phyloP scores from a whole-genome alignment of 495 filamentous ascomycete genomes.

The Jackrogersella multiformis region DNA sequence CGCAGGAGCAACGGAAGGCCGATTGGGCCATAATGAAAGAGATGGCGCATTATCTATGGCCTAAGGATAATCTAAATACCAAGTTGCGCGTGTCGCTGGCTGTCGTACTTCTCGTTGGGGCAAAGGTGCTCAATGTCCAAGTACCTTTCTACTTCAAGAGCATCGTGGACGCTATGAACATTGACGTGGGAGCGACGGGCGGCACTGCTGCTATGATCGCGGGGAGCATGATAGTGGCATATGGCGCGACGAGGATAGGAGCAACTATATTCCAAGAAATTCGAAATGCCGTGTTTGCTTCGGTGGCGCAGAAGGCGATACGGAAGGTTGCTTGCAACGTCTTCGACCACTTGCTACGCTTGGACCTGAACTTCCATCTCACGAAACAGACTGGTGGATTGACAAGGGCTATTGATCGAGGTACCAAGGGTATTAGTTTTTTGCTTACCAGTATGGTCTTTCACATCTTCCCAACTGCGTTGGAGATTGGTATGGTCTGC shows the following conservation, averaged over 20 bases:
- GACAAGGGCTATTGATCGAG: conserved; percentile 93
- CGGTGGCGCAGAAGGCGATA: conserved; percentile 96
- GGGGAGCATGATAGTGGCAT: conserved; percentile 90
- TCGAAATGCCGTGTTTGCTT: conserved; percentile 95
- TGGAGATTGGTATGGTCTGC: conserved; percentile 95
- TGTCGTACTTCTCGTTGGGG: conserved; percentile 82
- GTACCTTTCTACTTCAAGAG: conserved; percentile 98
- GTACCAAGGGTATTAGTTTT: conserved; percentile 98
- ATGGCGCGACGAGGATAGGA: conserved; percentile 87
- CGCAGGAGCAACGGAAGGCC: conserved; percentile 90
- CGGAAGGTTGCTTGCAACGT: conserved; percentile 89
- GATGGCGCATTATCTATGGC: conserved; percentile 97
- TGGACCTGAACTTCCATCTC: conserved; percentile 94
- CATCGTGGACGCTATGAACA: conserved; percentile 96
- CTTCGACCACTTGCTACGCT: conserved; percentile 85
- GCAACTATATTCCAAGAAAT: conserved; percentile 89
- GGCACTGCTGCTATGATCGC: conserved; percentile 89
- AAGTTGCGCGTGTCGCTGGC: conserved; percentile 85
- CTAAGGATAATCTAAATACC: conserved; percentile 80
- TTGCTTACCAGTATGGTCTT: conserved; percentile 98
- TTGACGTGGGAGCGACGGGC: conserved; percentile 83
- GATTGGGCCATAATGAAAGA: conserved; percentile 99
- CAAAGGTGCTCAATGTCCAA: conserved; percentile 96
- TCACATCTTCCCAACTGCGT: conserved; percentile 90
- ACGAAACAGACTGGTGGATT: conserved; percentile 93